Conservation (phyloP, 1,284 basidiomycete genomes). For the Microstroma glucosiphilum region DNA sequence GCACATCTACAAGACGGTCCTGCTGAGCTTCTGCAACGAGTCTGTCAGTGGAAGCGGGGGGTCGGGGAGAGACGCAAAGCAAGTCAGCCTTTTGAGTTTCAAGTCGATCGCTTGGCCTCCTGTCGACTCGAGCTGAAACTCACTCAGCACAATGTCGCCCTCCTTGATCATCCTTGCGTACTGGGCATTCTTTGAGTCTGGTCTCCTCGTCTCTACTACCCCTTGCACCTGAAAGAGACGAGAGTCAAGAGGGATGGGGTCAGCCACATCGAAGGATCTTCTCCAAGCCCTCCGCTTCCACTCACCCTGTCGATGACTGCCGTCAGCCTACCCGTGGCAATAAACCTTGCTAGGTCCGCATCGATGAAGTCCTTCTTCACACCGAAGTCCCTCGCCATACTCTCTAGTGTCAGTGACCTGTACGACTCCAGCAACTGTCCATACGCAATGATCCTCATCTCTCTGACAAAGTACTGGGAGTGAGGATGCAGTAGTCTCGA, state of each 20-base stretch:
- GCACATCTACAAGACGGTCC: conserved; percentile 38
- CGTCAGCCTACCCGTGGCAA: conserved; percentile 78
- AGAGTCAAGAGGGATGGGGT: background rate
- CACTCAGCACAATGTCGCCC: conserved; percentile 74
- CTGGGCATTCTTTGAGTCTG: conserved; percentile 73
- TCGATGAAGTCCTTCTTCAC: conserved; percentile 84
- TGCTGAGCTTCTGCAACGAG: conserved; percentile 48
- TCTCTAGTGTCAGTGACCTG: conserved; percentile 79
- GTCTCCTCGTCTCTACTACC: conserved; percentile 87
- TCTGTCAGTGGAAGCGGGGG: conserved; percentile 17
- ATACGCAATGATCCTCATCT: conserved; percentile 95
- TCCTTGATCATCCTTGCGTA: conserved; percentile 84
- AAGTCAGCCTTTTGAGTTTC: background rate
- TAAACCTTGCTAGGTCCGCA: conserved; percentile 79
- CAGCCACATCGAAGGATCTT: background rate
- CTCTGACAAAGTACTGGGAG: conserved; percentile 82
- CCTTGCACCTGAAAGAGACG: conserved; percentile 55
- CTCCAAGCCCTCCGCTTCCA: conserved; percentile 50
- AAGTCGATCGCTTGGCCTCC: background rate
- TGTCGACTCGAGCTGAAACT: conserved; percentile 11
- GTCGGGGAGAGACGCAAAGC: background rate
- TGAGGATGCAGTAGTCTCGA: conserved; percentile 81
- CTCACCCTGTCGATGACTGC: conserved; percentile 81
- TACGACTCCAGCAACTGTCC: conserved; percentile 86
- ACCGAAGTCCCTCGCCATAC: conserved; percentile 79